phyloP scores from a whole-genome alignment of 2,329 filamentous ascomycete species.

The Colletotrichum ledebouriae region DNA sequence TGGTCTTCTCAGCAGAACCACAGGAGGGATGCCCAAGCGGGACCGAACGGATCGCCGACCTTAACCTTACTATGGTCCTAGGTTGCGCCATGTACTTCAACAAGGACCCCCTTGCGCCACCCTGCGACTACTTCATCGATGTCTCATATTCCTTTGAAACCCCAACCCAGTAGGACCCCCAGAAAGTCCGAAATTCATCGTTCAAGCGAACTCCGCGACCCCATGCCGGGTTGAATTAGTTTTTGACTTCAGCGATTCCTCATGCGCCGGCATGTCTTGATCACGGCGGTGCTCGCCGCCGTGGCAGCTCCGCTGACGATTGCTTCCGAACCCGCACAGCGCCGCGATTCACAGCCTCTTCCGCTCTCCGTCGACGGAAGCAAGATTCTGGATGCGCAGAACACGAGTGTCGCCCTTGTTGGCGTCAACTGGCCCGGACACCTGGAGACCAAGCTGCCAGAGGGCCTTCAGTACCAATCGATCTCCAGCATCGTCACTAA shows the following conservation, averaged over 20 bases:
- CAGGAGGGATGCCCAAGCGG: not conserved
- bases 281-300: conserved; percentile 39
- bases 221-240: not conserved
- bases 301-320: not conserved
- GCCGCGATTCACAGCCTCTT: not conserved
- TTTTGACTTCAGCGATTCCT: not conserved
- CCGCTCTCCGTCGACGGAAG: conserved; percentile 28
- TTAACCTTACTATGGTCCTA: not conserved
- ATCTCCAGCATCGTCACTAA: conserved; percentile 61
- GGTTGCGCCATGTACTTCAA: not conserved
- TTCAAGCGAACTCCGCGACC: not conserved
- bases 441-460: conserved; percentile 68
- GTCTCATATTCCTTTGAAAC: not conserved
- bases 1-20: not conserved
- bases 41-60: not conserved
- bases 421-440: conserved; percentile 68
- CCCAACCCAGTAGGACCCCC: not conserved
- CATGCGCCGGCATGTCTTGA: conserved; percentile 12
- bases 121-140: not conserved
- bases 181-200: not conserved
- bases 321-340: not conserved
- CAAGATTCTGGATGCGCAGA: conserved; percentile 65
- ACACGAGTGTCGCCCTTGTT: conserved; percentile 56
- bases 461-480: conserved; percentile 67
- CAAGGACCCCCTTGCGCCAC: not conserved